Base-by-base conservation (phyloP, 768 basidiomycete species). In the Cytidiella melzeri region DNA sequence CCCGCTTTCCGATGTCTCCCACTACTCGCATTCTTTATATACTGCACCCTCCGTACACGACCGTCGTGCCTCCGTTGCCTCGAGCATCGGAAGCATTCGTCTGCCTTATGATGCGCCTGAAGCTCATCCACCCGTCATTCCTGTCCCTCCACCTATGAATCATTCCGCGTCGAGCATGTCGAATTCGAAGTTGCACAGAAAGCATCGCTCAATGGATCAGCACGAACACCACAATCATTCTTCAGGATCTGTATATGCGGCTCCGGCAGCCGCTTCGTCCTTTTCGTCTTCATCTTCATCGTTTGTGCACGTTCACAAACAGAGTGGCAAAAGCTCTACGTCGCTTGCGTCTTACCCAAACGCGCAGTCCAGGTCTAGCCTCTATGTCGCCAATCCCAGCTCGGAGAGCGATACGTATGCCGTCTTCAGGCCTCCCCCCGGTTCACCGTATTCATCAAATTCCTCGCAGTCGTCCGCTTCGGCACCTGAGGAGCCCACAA, bases 61-160 rank as follows among this genome's bases (percentile, higher is more conserved):
- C 37, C 47, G 37, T 41, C 43, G 43, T 27, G 28, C 12, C 11
- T 53, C 52, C n/a, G 41, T 18, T 23, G 47, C 41, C 38, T 42
- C 47, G 23, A 48, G 19, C 40, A 18, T 41, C 40, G 48, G 37
- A 4, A 44, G 47, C 43, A 28, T 53, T 18, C 34, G 21, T 12
- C 41, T 53, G 2, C 47, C 52, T 3, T 53, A 53, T 39, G 52
- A 53, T 36, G 52, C 48, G n/a, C 47, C 46, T 36, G 23, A 48
- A 18, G 28, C 41, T 26, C 4, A 27, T 18, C 36, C 47, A 45
- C 25, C 42, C n/a, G 47, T 43, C 30, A 15, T 44, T 6, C 36
- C 47, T 20, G 40, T 41, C 21, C 47, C 47, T 19, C 41, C 47
- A 15, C 28, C 47, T 6, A 40, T 19, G 26, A 28, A 24, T 48